Evolutionary conservation across 208 protist genomes (phyloP), one percentile per base, ranked within the genome.

Genomic region (Angomonas ambiguus): DNA sequence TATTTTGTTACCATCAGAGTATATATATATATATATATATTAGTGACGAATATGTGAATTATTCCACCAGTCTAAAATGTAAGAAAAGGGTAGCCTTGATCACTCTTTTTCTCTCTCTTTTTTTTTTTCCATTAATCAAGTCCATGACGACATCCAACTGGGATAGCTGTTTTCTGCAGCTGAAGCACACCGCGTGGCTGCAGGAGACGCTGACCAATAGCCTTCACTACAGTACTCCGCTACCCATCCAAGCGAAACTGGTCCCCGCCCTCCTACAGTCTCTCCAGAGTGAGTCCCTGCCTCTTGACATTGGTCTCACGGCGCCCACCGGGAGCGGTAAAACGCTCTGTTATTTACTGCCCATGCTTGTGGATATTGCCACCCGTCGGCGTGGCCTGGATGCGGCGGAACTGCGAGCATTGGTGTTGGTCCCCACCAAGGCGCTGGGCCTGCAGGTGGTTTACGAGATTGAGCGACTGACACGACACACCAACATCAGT

Each of bases 271-370:
- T 96, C 22, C 65, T 65, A 0, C 80, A 82, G 1, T 83, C 83
- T 1, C 62, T 96, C 6, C 55, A 79, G 49, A 27, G 45, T 53
- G 91, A 84, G 71, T 80, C 77, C 28, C 70, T 96, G 11, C 87
- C 91, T 10, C 87, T 92, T 74, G 91, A 96, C 51, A 76, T 96
- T 34, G 90, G 91, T 66, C 86, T 96, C 58, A 93, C 87, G 10
- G 87, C 91, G n/a, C 91, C 91, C 4, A 96, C 91, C 30, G 91
- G 91, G 0, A 94, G 87, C 55, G 91, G 91, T 25, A 96, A 96
- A 61, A 96, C 91, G 27, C 80, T 96, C 4, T 96, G 91, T 65
- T 96, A 94, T 66, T 70, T 96, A 11, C 38, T 96, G 0, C 91
- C 91, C 0, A 69, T 92, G 67, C 78, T 96, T 31, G 34, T 45